Conservation (phyloP, 345 rosid species). For the Salix viminalis region DNA sequence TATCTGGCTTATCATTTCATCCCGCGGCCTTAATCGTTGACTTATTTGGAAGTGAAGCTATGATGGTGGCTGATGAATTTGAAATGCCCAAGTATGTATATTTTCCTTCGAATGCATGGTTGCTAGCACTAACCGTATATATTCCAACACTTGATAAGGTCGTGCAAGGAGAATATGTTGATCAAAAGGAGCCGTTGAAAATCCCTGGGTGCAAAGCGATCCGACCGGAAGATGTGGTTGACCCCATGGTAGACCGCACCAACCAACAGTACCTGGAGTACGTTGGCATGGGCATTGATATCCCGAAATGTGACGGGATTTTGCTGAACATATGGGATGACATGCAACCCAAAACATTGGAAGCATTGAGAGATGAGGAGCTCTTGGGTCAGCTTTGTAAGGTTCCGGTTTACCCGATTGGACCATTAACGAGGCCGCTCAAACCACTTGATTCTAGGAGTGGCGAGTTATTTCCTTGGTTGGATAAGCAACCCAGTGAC, state of each 20-base stretch:
- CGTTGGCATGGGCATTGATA: background rate
- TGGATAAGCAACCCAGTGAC: slow-evolving; percentile 29
- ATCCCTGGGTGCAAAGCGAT: slow-evolving; percentile 5
- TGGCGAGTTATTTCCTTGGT: slow-evolving; percentile 24
- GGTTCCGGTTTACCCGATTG: slow-evolving; percentile 2
- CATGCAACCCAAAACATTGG: slow-evolving; percentile 5
- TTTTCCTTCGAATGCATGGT: slow-evolving; percentile 51
- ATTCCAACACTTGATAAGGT: background rate
- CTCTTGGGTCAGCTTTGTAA: background rate
- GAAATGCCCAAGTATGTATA: slow-evolving; percentile 46
- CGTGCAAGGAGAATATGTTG: slow-evolving; percentile 6
- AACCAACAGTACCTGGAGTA: background rate
- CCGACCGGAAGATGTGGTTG: slow-evolving; percentile 1
- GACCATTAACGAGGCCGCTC: background rate
- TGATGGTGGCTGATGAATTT: slow-evolving; percentile 41
- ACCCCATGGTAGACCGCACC: background rate
- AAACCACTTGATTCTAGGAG: background rate
- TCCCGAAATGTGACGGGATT: slow-evolving; percentile 2
- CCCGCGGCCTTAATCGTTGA: slow-evolving; percentile 50
- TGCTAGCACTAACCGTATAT: background rate
- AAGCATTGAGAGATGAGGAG: background rate
- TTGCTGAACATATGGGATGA: slow-evolving; percentile 22
- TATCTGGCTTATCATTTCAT: slow-evolving; percentile 29
- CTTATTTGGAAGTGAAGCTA: slow-evolving; percentile 49
- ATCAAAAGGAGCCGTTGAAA: background rate